Base-by-base conservation (phyloP, 495 filamentous ascomycete species). In the Margaritispora aquatica region DNA sequence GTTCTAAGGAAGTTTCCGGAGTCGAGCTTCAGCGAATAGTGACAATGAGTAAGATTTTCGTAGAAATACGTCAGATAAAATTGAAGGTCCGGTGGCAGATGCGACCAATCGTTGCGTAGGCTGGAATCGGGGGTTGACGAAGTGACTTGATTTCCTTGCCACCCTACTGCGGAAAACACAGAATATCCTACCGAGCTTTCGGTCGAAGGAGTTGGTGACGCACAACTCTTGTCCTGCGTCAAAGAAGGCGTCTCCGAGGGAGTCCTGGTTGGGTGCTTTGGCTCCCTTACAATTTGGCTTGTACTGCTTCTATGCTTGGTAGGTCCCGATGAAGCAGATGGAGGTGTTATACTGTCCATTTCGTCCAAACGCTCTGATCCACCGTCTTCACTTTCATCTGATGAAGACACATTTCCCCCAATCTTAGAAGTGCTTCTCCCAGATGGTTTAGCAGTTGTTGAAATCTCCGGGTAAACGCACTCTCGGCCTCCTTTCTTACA, bases 401-500 rank as follows among this genome's bases (percentile, higher is more conserved):
- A 83, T 29, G 83, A 83, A 3, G 78, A 83, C 59, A 75, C 84
- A 70, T 70, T 15, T 5, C 56, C 29, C 66, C 77, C 58, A 41
- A 77, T 64, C 73, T 80, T 73, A 61, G 76, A 62, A 51, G 68
- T 71, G 46, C 73, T 22, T 63, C 74, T 75, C 46, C 73, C 66
- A 21, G 75, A 71, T 2, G 71, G 63, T 69, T 83, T 79, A 26
- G 77, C 58, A 1, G 56, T 19, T 24, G 80, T 73, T n/a, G 81
- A 68, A 20, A 84, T 79, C 36, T 88, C 87, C 10, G 91, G 89
- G 70, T 93, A 96, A 53, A 84, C 75, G 66, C 92, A 96, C 31
- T 92, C 89, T 69, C 92, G 79, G 60, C 81, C 87, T 31, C 90
- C 91, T 71, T 96, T 96, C 55, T 83, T 82, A 70, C 91, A 96